Evolutionary conservation across 768 basidiomycete species (phyloP), one percentile per base, ranked within the genome.

Genomic region (Podaxis pistillaris): DNA sequence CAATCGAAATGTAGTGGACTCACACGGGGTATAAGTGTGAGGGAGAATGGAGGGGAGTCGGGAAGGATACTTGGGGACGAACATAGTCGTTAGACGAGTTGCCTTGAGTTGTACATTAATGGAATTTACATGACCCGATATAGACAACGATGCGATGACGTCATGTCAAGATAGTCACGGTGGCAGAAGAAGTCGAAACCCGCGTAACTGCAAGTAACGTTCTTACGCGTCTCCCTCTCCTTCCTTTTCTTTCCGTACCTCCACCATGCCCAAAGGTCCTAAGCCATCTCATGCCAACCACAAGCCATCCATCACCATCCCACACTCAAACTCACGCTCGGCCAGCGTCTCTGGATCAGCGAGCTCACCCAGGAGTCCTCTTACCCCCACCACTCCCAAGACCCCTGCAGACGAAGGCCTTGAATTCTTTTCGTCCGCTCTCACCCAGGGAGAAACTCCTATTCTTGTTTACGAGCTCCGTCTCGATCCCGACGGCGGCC

Each of bases 361-460:
- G 4, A 28, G 26, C 13, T 28, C 22, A 24, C 19, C 7, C 1
- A 15, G 1, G 13, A 69, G 66, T 51, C 73, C 76, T 13, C 55
- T 70, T 15, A 68, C 71, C 30, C 77, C 78, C 9, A 76, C 78
- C 60, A 88, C 89, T 0, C 92, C 91, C 38, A 91, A 86, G 78
- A 97, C 95, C 2, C 95, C 94, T 40, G 94, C 95, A 44, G 94
- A 96, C 72, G 94, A 96, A 71, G 94, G 88, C 26, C 85, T 95
- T 72, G 89, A 89, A 38, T 97, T 93, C 78, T 97, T 97, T 69
- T 81, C 89, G 68, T 83, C 86, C 3, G 73, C 78, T 30, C 67
- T 79, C 54, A 73, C 68, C 7, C 73, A 78, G 15, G 84, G 83
- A 40, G 90, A 90, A 66, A 73, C 75, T 2, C 89, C 88, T 4